Percentiles rank a stretch among this genome's conserved stretches.
Evolutionary conservation across 2,329 filamentous ascomycete genomes (phyloP).

Genomic region (Coniochaeta sp.): DNA sequence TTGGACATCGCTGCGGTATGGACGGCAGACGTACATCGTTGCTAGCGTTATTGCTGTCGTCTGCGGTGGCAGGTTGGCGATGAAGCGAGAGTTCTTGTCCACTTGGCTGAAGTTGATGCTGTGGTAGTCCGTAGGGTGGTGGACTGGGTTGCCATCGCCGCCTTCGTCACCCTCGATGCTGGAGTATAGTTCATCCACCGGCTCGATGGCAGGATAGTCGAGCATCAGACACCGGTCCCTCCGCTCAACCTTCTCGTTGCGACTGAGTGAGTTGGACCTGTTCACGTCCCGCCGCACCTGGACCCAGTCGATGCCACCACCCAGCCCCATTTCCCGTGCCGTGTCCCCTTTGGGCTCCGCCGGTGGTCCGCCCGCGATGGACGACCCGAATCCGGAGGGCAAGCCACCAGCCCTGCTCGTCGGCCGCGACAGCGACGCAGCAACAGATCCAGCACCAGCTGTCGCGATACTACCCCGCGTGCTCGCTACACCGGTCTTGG

Average conservation of each 20-base stretch:
- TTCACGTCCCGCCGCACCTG: conserved; percentile 94
- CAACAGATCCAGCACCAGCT: conserved; percentile 34
- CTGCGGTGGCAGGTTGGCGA: conserved; percentile 73
- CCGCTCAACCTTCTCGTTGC: conserved; percentile 77
- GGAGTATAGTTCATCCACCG: conserved; percentile 82
- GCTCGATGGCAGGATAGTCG: conserved; percentile 80
- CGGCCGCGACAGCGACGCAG: conserved; percentile 38
- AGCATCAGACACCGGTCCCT: conserved; percentile 91
- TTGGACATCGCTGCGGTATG: conserved; percentile 91
- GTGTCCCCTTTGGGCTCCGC: conserved; percentile 32
- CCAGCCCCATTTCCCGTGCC: conserved; percentile 64
- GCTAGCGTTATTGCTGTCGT: conserved; percentile 77
- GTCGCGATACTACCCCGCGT: conserved; percentile 78
- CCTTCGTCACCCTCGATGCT: conserved; percentile 85
- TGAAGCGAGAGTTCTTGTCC: conserved; percentile 91
- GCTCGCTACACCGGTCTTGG: conserved; percentile 87
- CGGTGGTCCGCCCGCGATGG: not conserved
- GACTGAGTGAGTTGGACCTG: conserved; percentile 85
- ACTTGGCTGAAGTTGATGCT: conserved; percentile 76
- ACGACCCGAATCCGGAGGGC: not conserved
- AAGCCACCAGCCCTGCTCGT: conserved; percentile 19
- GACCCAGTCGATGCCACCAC: conserved; percentile 76
- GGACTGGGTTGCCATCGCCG: conserved; percentile 75
- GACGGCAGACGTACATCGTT: conserved; percentile 86
- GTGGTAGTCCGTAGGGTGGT: conserved; percentile 73